Conservation (phyloP, 345 rosid genomes). For the Lumnitzera racemosa region DNA sequence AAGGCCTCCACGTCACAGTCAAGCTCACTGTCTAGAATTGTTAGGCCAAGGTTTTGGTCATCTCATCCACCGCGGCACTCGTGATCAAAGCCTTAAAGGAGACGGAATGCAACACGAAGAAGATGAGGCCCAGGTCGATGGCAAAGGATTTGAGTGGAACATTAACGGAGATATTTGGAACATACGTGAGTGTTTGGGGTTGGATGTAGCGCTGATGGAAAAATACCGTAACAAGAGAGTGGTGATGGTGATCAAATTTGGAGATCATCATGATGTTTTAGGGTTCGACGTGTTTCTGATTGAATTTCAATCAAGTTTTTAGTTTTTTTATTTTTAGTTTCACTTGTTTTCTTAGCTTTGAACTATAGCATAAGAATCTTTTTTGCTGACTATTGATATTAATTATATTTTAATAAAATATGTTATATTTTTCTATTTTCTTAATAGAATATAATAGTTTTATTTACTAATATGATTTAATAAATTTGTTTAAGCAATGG, state of each 20-base stretch:
- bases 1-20: conserved; percentile 66
- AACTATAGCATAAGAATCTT: not conserved
- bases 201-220: conserved; percentile 75
- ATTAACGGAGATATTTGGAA: conserved; percentile 67
- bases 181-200: conserved; percentile 59
- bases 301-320: too few relatives aligned
- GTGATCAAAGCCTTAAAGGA: conserved; percentile 75
- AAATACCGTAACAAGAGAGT: conserved; percentile 58
- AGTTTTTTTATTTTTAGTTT: conserved; percentile 2
- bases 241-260: conserved; percentile 31
- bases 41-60: conserved; percentile 69
- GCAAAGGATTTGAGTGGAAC: conserved; percentile 59
- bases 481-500: too few relatives aligned
- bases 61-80: conserved; percentile 70
- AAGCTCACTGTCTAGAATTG: conserved; percentile 82
- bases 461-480: too few relatives aligned
- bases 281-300: too few relatives aligned
- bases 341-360: conserved; percentile 2
- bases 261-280: too few relatives aligned
- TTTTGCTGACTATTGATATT: conserved; percentile 10
- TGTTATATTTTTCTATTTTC: too few relatives aligned
- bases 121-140: conserved; percentile 67
- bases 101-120: conserved; percentile 70
- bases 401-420: too few relatives aligned
- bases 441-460: too few relatives aligned